Base-by-base conservation (phyloP, 148 eudicot species). In the Silene uniflora region DNA sequence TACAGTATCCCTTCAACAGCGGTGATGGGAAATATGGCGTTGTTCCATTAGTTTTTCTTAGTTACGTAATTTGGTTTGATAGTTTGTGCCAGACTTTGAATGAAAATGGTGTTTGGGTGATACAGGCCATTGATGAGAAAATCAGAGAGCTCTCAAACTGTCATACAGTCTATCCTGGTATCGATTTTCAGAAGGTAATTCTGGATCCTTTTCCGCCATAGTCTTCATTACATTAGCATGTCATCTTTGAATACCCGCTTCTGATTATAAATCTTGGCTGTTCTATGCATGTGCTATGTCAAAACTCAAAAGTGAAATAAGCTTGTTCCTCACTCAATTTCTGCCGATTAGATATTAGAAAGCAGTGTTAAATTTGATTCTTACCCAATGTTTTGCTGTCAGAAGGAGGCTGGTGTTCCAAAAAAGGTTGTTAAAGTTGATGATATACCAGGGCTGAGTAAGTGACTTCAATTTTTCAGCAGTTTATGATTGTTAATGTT, bases 91-190 rank as follows among this genome's bases (percentile, higher is more conserved):
- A 0, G 0, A 46, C 65, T 61, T 46, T 22, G 21, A 59, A 60
- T 42, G 25, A 52, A 24, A 25, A 10, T 21, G 17, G 25, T 81
- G 39, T 84, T 70, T 35, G 62, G 81, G 63, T 75, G 70, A 22
- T 77, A 52, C 81, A 95, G 99, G 99, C 97, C 64, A 92, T 95
- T 82, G 97, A 95, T 82, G 97, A 91, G 73, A 92, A 95, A 86
- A 95, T 95, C 82, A 87, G 85, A 84, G 96, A 90, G 86, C 91
- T 95, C 35, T 95, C 99, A 59, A 90, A 89, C 77, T 92, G 97
- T 80, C 99, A 95, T 76, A 88, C 88, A 75, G 83, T 95, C 81
- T 88, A 95, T 76, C 22, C 80, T 69, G 96, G 91, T 32, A 88
- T 90, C 24, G 91, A 92, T 83, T 92, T 95, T 84, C 91, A 85